These are phyloP conservation scores for Colletotrichum noveboracense DNA, from an alignment of 2,329 filamentous ascomycete genomes.

Conservation along the genomic window DNA sequence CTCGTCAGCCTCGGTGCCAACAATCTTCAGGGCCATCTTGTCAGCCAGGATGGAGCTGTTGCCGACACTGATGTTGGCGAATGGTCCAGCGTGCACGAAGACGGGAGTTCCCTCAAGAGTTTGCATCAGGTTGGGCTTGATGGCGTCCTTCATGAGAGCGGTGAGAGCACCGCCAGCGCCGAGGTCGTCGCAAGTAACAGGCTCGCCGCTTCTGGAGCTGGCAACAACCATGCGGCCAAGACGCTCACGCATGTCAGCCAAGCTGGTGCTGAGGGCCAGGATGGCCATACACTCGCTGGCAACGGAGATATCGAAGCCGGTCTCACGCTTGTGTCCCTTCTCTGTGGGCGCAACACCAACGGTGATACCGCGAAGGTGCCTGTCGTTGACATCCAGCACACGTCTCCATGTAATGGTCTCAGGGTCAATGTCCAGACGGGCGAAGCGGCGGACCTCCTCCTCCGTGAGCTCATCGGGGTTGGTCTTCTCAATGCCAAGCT, in stretches of 20 bases:
- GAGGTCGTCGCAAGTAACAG: constrained; percentile 95
- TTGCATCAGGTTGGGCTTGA: constrained; percentile 99
- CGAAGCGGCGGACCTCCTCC: constrained; percentile 87
- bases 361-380: constrained; percentile 88
- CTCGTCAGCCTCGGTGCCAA: constrained; percentile 92
- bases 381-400: constrained; percentile 96
- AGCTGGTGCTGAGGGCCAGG: constrained; percentile 86
- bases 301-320: constrained; percentile 97
- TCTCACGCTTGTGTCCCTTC: constrained; percentile 85
- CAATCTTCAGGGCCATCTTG: constrained; percentile 93
- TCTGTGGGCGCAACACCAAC: constrained; percentile 89
- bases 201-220: constrained; percentile 82
- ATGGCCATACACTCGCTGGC: constrained; percentile 99
- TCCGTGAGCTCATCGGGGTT: constrained; percentile 88
- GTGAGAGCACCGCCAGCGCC: constrained; percentile 91
- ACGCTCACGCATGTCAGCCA: constrained; percentile 89
- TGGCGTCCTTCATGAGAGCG: constrained; percentile 95
- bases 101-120: constrained; percentile 96
- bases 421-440: constrained; percentile 94
- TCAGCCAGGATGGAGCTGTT: constrained; percentile 95
- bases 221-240: constrained; percentile 96
- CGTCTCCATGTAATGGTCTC: constrained; percentile 97
- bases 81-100: constrained; percentile 96
- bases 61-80: constrained; percentile 98
- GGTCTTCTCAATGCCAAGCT: constrained; percentile 95